Percentiles rank a stretch among this genome's conserved stretches.
phyloP scores from a whole-genome alignment of 108 stramenopile species.

The Epipyxis sp. region DNA sequence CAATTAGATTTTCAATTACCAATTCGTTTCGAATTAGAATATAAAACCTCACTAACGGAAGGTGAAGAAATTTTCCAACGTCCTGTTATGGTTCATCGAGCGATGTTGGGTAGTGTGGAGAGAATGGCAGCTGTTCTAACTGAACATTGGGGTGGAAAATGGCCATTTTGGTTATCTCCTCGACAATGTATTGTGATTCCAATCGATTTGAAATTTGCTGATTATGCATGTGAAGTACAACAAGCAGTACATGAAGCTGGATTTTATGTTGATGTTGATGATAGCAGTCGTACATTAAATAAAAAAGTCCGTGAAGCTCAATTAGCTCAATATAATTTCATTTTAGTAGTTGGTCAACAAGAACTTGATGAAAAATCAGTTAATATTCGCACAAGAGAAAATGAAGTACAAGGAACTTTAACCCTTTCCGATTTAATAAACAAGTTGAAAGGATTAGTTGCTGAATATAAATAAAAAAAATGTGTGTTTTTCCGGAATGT shows the following conservation, averaged over 20 bases:
- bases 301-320: conserved; percentile 98
- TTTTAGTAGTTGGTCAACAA: conserved; percentile 87
- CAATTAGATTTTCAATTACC: conserved; percentile 99
- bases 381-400: conserved; percentile 85
- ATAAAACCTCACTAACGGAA: conserved; percentile 35
- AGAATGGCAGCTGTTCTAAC: conserved; percentile 98
- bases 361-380: conserved; percentile 82
- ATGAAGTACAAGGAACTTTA: conserved; percentile 69
- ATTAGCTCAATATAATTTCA: conserved; percentile 94
- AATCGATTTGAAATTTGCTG: conserved; percentile 69
- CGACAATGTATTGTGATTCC: conserved; percentile 95
- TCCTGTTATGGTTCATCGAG: conserved; percentile 97
- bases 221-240: conserved; percentile 64
- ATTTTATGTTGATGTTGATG: conserved; percentile 90
- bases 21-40: conserved; percentile 86
- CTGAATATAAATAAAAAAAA: background rate
- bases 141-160: conserved; percentile 98
- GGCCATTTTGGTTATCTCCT: conserved; percentile 99
- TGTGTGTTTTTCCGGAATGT: background rate
- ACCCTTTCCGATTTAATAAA: conserved; percentile 19
- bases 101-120: conserved; percentile 98
- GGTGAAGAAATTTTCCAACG: conserved; percentile 56
- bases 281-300: conserved; percentile 83
- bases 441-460: background rate
- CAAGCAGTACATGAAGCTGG: conserved; percentile 76